Base-by-base conservation (phyloP, 2,329 filamentous ascomycete genomes). In the Teratosphaeria pseudoeucalypti region DNA sequence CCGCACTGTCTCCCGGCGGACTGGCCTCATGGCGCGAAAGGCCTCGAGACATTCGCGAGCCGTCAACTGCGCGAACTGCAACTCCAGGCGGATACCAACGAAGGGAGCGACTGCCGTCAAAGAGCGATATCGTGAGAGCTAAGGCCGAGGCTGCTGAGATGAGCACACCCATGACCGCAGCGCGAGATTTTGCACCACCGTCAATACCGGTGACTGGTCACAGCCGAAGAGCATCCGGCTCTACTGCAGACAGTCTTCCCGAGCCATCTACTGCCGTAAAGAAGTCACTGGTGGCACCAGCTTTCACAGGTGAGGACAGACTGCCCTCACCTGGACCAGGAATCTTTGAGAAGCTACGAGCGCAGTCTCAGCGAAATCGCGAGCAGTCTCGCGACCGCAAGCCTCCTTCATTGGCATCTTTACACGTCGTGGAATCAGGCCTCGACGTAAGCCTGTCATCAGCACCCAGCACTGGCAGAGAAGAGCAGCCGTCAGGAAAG, bases 281-380 rank as follows among this genome's bases (percentile, higher is more conserved):
- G 23, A 59, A 62, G 10, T 58, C 54, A 27, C 62, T 67, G 23
- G 60, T 67, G 23, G 60, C 60, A 7, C 62, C 65, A 11, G 52
- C 55, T 11, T 55, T 37, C 10, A 56, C 62, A 10, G 56, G 62
- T 11, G 60, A 63, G 19, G 77, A 79, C 32, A 79, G 83, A 14
- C 80, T 89, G 7, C 88, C 89, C 0, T 90, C 90, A 16, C 89
- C 82, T 37, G 83, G 80, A 9, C 83, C 81, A 26, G 87, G 83
- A 56, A 82, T 82, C 58, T 85, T 89, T 61, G 81, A 82, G 1
- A 77, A 78, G 10, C 73, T 86, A 55, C 84, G 87, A 74, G 82
- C 86, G 58, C 77, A 84, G 54, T 79, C 80, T 49, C 43, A 49
- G 19, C 53, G 14, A 9, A 27, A 54, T n/a, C 53, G 53, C n/a